Percentiles rank a stretch among this genome's conserved stretches.
Conservation (phyloP, 768 basidiomycete species). For the Termitomyces sp. region DNA sequence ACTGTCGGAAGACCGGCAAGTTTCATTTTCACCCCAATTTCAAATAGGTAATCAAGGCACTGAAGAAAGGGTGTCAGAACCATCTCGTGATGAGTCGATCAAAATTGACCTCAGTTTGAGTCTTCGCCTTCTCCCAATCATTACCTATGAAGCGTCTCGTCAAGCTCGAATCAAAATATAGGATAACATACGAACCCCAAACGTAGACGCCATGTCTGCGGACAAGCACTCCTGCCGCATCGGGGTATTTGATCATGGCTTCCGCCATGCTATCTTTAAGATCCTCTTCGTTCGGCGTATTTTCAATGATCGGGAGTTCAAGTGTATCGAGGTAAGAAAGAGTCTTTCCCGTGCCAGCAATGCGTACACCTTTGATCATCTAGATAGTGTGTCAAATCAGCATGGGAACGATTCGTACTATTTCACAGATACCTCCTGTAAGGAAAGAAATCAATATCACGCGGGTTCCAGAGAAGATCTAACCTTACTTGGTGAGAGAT, state of each 20-base stretch:
- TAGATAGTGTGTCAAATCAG: conserved; percentile 24
- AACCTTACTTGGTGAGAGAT: conserved; percentile 75
- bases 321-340: conserved; percentile 84
- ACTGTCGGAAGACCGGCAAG: conserved; percentile 54
- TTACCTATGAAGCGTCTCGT: conserved; percentile 31
- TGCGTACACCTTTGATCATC: conserved; percentile 91
- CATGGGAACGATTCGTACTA: not conserved
- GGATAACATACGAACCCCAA: conserved; percentile 55
- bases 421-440: conserved; percentile 36
- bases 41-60: conserved; percentile 91
- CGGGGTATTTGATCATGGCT: conserved; percentile 76
- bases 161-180: not conserved
- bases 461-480: not conserved
- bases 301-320: conserved; percentile 84
- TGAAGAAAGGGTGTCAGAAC: conserved; percentile 24
- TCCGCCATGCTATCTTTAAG: conserved; percentile 85
- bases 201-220: conserved; percentile 81
- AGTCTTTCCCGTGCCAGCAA: conserved; percentile 71
- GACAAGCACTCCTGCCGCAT: conserved; percentile 75
- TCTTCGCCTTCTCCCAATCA: conserved; percentile 88
- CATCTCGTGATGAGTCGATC: not conserved
- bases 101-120: conserved; percentile 66
- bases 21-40: conserved; percentile 83
- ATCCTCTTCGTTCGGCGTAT: conserved; percentile 89
- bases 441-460: conserved; percentile 3